phyloP scores from a whole-genome alignment of 306 rosid species.

The Cicer judaicum region DNA sequence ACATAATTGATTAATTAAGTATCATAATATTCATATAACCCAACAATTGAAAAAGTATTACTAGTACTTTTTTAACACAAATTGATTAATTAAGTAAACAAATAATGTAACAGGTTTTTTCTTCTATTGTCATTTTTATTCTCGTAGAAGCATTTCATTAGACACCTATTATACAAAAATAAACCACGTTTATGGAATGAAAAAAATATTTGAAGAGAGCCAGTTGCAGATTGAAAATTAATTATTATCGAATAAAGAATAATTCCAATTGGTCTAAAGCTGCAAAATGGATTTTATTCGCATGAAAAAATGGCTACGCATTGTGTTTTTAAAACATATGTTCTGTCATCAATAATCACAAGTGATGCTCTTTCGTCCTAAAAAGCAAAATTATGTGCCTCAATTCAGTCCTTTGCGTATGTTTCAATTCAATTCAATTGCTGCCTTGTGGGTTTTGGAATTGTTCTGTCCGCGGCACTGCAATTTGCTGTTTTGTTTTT shows the following conservation, averaged over 20 bases:
- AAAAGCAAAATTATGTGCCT: constrained; percentile 6
- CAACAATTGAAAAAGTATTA: too few species aligned
- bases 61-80: too few species aligned
- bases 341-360: constrained; percentile 19
- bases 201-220: background rate
- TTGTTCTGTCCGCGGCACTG: background rate
- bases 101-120: too few species aligned
- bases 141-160: background rate
- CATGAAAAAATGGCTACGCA: background rate
- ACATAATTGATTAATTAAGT: too few species aligned
- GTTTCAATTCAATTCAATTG: background rate
- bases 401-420: background rate
- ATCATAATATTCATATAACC: too few species aligned
- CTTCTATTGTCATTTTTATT: background rate
- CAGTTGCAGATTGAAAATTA: constrained; percentile 20
- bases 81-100: too few species aligned
- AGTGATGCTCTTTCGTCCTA: background rate
- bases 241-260: constrained; percentile 19
- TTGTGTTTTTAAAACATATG: constrained; percentile 28
- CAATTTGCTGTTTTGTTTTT: background rate
- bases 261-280: constrained; percentile 26
- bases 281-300: constrained; percentile 27
- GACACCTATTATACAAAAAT: background rate
- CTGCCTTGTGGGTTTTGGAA: constrained; percentile 6
- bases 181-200: background rate